A percentile compares a stretch with the other conserved stretches of the same genome.
phyloP scores from a whole-genome alignment of 257 asterid species.

The Nemophila menziesii region DNA sequence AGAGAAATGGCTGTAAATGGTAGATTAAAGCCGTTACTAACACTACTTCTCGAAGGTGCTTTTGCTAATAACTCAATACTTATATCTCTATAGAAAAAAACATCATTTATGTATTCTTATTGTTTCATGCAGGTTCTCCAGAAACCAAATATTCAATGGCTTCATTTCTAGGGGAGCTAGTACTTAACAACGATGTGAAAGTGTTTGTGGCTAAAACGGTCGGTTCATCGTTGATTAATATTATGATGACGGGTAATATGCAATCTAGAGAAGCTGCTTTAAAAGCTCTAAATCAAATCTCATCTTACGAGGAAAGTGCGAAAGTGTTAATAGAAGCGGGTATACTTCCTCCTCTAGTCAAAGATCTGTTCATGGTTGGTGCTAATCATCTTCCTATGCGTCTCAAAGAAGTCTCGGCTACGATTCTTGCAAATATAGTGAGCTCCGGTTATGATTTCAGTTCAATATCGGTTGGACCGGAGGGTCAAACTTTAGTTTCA shows the following conservation, averaged over 20 bases:
- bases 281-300: slow-evolving; percentile 75
- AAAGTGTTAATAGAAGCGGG: slow-evolving; percentile 75
- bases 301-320: slow-evolving; percentile 77
- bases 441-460: slow-evolving; percentile 73
- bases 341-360: slow-evolving; percentile 86
- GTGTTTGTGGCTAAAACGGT: slow-evolving; percentile 60
- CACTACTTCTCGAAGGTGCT: slow-evolving; percentile 74
- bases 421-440: slow-evolving; percentile 73
- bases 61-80: slow-evolving; percentile 1
- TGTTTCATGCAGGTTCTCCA: slow-evolving; percentile 47
- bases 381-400: slow-evolving; percentile 56
- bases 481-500: slow-evolving; percentile 68
- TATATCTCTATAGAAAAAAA: background rate
- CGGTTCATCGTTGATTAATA: slow-evolving; percentile 68
- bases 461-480: slow-evolving; percentile 58
- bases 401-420: slow-evolving; percentile 80
- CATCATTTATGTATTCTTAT: background rate
- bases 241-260: slow-evolving; percentile 45
- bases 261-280: slow-evolving; percentile 79
- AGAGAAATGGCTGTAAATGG: slow-evolving; percentile 91
- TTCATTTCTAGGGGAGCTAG: slow-evolving; percentile 71
- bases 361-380: slow-evolving; percentile 73
- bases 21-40: slow-evolving; percentile 72
- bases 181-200: slow-evolving; percentile 63
- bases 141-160: slow-evolving; percentile 90